Evolutionary conservation across 306 rosid genomes (phyloP).

Genomic region (Ammopiptanthus mongolicus): DNA sequence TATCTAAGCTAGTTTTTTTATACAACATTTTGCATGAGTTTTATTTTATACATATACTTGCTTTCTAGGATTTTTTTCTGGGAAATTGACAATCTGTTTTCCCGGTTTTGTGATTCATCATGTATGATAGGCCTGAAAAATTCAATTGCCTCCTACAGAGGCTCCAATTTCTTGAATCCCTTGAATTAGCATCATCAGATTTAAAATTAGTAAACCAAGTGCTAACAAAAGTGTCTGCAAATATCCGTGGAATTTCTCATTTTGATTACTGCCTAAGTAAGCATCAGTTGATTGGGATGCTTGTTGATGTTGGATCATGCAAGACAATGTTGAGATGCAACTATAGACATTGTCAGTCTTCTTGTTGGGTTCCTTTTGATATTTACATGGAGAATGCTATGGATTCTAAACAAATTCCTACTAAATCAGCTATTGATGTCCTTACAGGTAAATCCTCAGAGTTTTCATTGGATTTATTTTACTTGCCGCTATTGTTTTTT

Average conservation of each 20-base stretch:
- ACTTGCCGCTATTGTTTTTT: neutral
- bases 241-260: conserved; percentile 42
- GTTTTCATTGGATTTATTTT: conserved; percentile 17
- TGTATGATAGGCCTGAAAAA: conserved; percentile 57
- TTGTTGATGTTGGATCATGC: conserved; percentile 39
- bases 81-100: conserved; percentile 23
- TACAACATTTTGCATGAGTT: neutral
- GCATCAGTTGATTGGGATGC: conserved; percentile 44
- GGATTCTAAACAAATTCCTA: conserved; percentile 66
- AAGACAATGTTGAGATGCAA: conserved; percentile 33
- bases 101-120: conserved; percentile 8
- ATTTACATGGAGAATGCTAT: conserved; percentile 69
- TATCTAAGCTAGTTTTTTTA: neutral
- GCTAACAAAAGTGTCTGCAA: conserved; percentile 45
- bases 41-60: conserved; percentile 17
- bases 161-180: conserved; percentile 53
- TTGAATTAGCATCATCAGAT: conserved; percentile 42
- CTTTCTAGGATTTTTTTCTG: conserved; percentile 6
- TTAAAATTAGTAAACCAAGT: conserved; percentile 38
- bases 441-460: conserved; percentile 47
- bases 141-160: conserved; percentile 66
- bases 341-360: conserved; percentile 39
- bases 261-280: conserved; percentile 41
- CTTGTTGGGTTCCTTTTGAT: conserved; percentile 73
- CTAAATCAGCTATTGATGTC: conserved; percentile 57